phyloP scores from a whole-genome alignment of 2,329 filamentous ascomycete genomes.

The Fusarium hostae region DNA sequence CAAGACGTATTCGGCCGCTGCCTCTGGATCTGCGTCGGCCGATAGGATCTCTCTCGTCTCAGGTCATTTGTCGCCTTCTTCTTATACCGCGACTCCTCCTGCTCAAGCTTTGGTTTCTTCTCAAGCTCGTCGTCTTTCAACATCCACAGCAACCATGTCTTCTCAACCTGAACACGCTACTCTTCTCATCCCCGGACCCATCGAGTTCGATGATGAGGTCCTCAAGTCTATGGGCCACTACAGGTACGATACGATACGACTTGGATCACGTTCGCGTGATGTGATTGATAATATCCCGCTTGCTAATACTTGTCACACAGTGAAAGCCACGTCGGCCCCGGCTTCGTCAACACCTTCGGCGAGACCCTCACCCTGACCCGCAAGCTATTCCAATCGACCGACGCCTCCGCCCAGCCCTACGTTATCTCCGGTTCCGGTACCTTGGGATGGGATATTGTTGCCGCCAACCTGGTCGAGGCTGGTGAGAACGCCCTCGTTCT shows the following conservation, averaged over 20 bases:
- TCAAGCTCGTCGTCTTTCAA: conserved; percentile 39
- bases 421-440: conserved; percentile 95
- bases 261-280: neutral
- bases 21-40: conserved; percentile 31
- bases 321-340: conserved; percentile 91
- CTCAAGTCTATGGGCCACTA: conserved; percentile 95
- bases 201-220: conserved; percentile 98
- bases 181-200: conserved; percentile 94
- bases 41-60: conserved; percentile 47
- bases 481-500: conserved; percentile 93
- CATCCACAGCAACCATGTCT: conserved; percentile 62
- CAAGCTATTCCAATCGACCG: conserved; percentile 91
- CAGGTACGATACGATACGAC: conserved; percentile 60
- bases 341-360: conserved; percentile 90
- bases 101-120: conserved; percentile 25
- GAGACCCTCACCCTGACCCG: conserved; percentile 89
- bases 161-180: conserved; percentile 72
- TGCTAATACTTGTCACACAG: conserved; percentile 56
- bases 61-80: conserved; percentile 39
- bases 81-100: conserved; percentile 32
- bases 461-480: conserved; percentile 90
- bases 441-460: conserved; percentile 94
- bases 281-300: neutral
- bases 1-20: conserved; percentile 40
- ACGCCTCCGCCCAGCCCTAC: conserved; percentile 86